Base-by-base conservation (phyloP, 2,329 filamentous ascomycete genomes). In the Coleophoma eucalyptorum region DNA sequence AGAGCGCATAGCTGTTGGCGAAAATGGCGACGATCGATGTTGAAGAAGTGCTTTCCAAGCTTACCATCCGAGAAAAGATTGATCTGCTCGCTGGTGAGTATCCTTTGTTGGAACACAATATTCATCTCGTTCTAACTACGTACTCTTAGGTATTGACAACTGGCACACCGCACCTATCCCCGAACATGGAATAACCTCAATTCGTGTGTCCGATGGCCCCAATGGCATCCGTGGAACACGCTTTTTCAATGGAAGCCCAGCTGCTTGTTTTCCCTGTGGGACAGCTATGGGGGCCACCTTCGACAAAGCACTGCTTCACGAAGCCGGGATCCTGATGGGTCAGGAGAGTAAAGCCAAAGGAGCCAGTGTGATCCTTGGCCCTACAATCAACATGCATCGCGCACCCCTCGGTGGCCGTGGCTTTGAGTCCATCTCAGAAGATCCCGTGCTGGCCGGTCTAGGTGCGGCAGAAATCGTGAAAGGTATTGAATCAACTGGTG, bases 291-390 rank as follows among this genome's bases (percentile, higher is more conserved):
- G 80, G 18, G 83, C 84, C 4, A 87, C 86, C 8, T 90, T 83
- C 79, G 81, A 87, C 64, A 78, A 77, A 51, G 69, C 74, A 18
- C 74, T 88, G 38, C 79, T 85, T 51, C 83, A 81, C 62, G 71
- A 75, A 43, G 81, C 84, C 31, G 86, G 86, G 40, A 69, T 76
- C 53, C 79, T 81, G 50, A 86, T 89, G 79, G 86, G 83, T 12
- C 68, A 76, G 48, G 86, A 90, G 63, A 79, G 84, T 60, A 77
- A 75, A 53, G 79, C 70, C 48, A 92, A 92, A 68, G 86, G 84
- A 46, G 78, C 86, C 7, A 84, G 90, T 58, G 78, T 89, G n/a
- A 80, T 87, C 57, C 73, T 91, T 6, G 87, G 85, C 1, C 87
- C 87, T 1, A 77, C 74, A 0, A 69, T 76, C 19, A 75, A 68